Base-by-base conservation (phyloP, 495 filamentous ascomycete genomes). In the Tuber calosporum region DNA sequence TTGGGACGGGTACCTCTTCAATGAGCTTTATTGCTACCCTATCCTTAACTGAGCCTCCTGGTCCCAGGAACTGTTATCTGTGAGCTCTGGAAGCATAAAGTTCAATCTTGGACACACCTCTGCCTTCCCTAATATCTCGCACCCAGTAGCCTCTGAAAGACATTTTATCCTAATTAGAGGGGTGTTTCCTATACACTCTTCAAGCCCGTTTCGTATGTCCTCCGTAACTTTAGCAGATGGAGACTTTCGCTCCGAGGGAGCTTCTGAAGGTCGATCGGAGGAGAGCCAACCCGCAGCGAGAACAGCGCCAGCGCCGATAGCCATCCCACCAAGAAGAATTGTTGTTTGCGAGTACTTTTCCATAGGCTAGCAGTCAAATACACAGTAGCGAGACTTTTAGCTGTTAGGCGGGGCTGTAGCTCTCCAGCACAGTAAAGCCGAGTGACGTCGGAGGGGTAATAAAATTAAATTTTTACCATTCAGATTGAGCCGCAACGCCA, bases 41-140 rank as follows among this genome's bases (percentile, higher is more conserved):
- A 82, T 99, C 95, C 81, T 99, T 99, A 22, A 96, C 93, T 78
- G 92, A 96, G 72, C 92, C 91, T 19, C 96, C 96, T n/a, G 93
- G 93, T 66, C 97, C 97, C 66, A 99, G 86, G 78, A 94, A 97
- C 89, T 89, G 75, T 37, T 4, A 43, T 75, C 19, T 19, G 68
- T 26, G 17, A 53, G 20, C 26, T 30, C 53, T 0, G 8, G 37
- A 67, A 26, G 38, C 26, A 26, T 13, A n/a, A 66, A 19, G 45
- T 0, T n/a, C 13, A 20, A 15, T 67, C 19, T 66, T 13, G 4
- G 62, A 71, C 72, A 68, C 85, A 89, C 89, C 82, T 99, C 95
- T 62, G 94, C 93, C 83, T 99, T 99, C 72, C 88, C 96, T 15
- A 98, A 85, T 82, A 99, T 98, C 72, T 89, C 89, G 80, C 95